phyloP scores from a whole-genome alignment of 345 rosid genomes.

The Sisymbrium irio region DNA sequence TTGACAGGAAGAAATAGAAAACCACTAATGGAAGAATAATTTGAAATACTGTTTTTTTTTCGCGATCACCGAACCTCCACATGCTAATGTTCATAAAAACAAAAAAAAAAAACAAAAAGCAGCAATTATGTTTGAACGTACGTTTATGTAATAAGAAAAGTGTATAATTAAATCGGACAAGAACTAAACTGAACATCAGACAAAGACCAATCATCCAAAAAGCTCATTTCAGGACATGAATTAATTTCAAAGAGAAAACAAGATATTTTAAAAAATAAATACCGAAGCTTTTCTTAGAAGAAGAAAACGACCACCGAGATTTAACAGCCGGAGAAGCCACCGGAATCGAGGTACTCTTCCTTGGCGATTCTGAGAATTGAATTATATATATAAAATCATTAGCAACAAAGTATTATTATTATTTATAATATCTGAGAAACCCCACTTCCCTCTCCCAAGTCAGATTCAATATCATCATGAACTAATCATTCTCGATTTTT shows the following conservation, averaged over 20 bases:
- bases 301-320: slow-evolving; percentile 41
- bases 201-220: background rate
- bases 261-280: background rate
- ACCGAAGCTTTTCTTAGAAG: slow-evolving; percentile 40
- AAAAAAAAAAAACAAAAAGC: background rate
- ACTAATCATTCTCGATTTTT: slow-evolving; percentile 10
- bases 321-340: slow-evolving; percentile 25
- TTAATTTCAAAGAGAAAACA: background rate
- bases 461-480: slow-evolving; percentile 23
- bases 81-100: slow-evolving; percentile 5
- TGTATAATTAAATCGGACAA: background rate
- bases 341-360: slow-evolving; percentile 18
- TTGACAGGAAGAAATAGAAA: slow-evolving; percentile 1
- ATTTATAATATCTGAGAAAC: slow-evolving; percentile 3
- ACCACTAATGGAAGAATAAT: background rate
- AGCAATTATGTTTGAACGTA: background rate
- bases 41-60: background rate
- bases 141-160: background rate
- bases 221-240: background rate
- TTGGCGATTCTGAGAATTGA: slow-evolving; percentile 29
- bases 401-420: background rate
- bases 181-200: background rate
- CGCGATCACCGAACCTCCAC: slow-evolving; percentile 15
- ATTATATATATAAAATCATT: background rate
- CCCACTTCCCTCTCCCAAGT: slow-evolving; percentile 12